Evolutionary conservation across 805 yeast species (phyloP).

Genomic region (Hagleromyces aurorensis): DNA sequence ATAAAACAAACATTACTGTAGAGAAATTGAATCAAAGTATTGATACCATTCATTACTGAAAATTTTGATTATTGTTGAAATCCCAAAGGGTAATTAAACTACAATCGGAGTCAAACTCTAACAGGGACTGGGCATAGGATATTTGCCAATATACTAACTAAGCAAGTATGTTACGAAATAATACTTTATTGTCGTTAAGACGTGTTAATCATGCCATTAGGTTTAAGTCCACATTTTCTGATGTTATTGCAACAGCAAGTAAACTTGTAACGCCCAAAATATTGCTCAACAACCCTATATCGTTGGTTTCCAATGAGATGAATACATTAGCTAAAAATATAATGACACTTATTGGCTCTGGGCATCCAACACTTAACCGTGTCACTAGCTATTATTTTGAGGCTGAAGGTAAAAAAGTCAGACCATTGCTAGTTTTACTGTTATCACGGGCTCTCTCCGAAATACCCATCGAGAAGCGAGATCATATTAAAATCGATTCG

Average conservation of each 20-base stretch:
- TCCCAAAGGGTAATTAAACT: no score
- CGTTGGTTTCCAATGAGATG: slow-evolving; percentile 91
- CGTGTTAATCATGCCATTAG: slow-evolving; percentile 13
- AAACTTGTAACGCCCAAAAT: slow-evolving; percentile 59
- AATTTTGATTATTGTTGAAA: no score
- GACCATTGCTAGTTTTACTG: slow-evolving; percentile 83
- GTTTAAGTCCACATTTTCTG: slow-evolving; percentile 31
- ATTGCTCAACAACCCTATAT: slow-evolving; percentile 70
- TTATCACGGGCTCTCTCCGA: slow-evolving; percentile 71
- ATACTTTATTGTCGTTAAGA: no score
- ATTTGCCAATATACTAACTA: no score
- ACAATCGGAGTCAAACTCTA: no score
- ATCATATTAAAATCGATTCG: slow-evolving; percentile 52
- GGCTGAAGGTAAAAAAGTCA: slow-evolving; percentile 90
- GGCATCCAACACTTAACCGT: slow-evolving; percentile 86
- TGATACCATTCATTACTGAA: no score
- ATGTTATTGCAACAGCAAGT: slow-evolving; percentile 69
- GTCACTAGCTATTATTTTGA: slow-evolving; percentile 94
- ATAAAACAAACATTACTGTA: no score
- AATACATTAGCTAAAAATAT: slow-evolving; percentile 79
- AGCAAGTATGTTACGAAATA: no score
- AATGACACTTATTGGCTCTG: slow-evolving; percentile 79
- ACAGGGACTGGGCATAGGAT: no score
- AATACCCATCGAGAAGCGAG: slow-evolving; percentile 64
- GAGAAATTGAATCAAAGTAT: no score